Percentiles rank a stretch among this genome's conserved stretches.
phyloP scores from a whole-genome alignment of 2,329 filamentous ascomycete species.

The Hysterium pulicare region DNA sequence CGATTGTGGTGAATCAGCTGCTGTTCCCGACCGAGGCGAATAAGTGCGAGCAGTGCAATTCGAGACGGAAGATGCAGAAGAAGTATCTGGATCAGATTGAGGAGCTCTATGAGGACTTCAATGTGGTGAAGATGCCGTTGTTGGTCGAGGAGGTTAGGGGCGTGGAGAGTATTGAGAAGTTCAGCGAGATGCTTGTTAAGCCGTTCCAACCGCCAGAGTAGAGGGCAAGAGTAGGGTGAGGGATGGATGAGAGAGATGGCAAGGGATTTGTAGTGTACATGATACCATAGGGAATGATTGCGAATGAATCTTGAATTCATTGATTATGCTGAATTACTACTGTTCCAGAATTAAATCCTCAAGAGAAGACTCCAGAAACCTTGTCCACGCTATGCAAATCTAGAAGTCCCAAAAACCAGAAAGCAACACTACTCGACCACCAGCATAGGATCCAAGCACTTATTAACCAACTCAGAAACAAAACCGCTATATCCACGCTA shows the following conservation, averaged over 20 bases:
- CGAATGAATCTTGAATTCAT: not conserved
- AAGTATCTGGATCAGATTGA: conserved; percentile 99
- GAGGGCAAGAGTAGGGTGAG: not conserved
- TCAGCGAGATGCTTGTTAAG: conserved; percentile 77
- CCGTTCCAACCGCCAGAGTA: conserved; percentile 66
- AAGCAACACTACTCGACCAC: too few relatives aligned
- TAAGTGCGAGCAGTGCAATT: conserved; percentile 91
- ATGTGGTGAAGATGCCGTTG: conserved; percentile 97
- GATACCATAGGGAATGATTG: not conserved
- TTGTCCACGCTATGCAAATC: too few relatives aligned
- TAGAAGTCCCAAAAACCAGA: too few relatives aligned
- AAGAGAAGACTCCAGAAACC: too few relatives aligned
- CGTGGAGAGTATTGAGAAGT: conserved; percentile 79
- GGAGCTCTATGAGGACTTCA: conserved; percentile 98
- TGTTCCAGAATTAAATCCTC: too few relatives aligned
- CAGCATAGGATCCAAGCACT: too few relatives aligned
- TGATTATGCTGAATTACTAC: not conserved
- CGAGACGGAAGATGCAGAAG: conserved; percentile 95
- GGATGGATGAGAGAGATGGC: not conserved
- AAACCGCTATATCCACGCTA: too few relatives aligned
- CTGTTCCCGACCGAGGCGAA: conserved; percentile 85
- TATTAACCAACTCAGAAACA: too few relatives aligned
- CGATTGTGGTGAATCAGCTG: conserved; percentile 97
- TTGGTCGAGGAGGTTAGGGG: conserved; percentile 93
- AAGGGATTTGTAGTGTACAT: conserved; percentile 2